Base-by-base conservation (phyloP, 192 early-diverging fungal species). In the Kappamyces sp. region DNA sequence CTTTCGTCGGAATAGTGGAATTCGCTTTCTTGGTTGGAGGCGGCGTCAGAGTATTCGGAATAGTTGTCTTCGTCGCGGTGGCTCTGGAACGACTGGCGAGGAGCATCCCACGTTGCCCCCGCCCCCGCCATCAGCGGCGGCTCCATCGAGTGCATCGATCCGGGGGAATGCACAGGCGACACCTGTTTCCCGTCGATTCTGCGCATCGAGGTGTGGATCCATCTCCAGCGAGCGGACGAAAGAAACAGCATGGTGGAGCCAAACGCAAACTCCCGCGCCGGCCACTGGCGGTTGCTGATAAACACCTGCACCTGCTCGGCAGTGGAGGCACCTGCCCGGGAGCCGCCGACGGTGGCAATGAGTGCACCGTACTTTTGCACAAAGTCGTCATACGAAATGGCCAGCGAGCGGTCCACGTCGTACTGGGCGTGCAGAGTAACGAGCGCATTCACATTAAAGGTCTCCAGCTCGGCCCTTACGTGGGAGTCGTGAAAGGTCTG, bases 401-500 rank as follows among this genome's bases (percentile, higher is more conserved):
- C 33, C 22, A 32, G 22, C n/a, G 6, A 31, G 14, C 29, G 4
- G 47, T 58, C 55, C 3, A 58, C 42, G 36, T 91, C 89, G 32
- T 64, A 68, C 8, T 74, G 66, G 3, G 78, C 74, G n/a, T 79
- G 71, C n/a, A 85, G 78, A 41, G 72, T 66, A 5, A 82, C 76
- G 46, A 94, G 73, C 53, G 91, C 84, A 12, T 78, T 76, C n/a
- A 94, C 66, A 3, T 81, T 79, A 48, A 87, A 72, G 8, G 79
- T 74, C 4, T 78, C 67, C 4, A 95, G 66, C 66, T 94, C 91
- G 6, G 77, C 62, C 37, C 70, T 76, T 42, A 97, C 74, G 38
- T 75, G 75, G 52, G 73, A 76, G 5, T 55, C 49, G 63, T 92
- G 89, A 52, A 83, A 75, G 2, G 48, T 39, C 50, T 76, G 72